Evolutionary conservation across 1,284 basidiomycete species (phyloP), one percentile per base, ranked within the genome.

Genomic region (Agroathelia rolfsii): DNA sequence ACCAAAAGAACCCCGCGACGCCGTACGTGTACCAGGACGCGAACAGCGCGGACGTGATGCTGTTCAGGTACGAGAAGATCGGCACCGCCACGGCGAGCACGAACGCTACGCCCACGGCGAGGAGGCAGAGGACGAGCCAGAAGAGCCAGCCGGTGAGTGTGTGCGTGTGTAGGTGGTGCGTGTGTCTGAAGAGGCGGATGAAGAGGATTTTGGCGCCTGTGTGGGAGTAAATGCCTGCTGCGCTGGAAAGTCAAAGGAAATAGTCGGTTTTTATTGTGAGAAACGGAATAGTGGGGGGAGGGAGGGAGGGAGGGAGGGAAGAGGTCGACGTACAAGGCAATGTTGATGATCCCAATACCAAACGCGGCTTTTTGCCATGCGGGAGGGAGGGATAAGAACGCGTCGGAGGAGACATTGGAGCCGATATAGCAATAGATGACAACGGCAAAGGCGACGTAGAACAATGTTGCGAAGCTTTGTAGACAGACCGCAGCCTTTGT

Each of bases 181-280:
- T 64, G 38, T 64, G 61, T n/a, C 73, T 64, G 46, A 80, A 70
- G 34, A 70, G 42, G 7, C 75, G 64, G 35, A 80, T 61, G 44
- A 80, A 77, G 29, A 77, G 45, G 27, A 74, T 64, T 47, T 78
- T 78, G 16, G 72, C 69, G 4, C 70, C 63, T 1, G 67, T 62
- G 46, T 76, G 69, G 10, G 61, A 50, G 44, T 66, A 72, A 7
- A 74, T 47, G 6, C 57, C 59, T 4, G 61, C 64, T 8, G 66
- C 57, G 24, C 67, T 69, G 39, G 6, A 27, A 22, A 30, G 10
- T 28, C 6, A 10, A 5, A 9, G n/a, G 14, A 2, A 16, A 10
- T 11, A 20, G 13, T 25, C 12, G 6, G 11, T 15, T 17, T 30
- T 16, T 15, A 25, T 12, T 20, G 15, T 31, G 12, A 23, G 11